Evolutionary conservation across 2,329 filamentous ascomycete species (phyloP).

Genomic region (Ceratocystis albifundus): DNA sequence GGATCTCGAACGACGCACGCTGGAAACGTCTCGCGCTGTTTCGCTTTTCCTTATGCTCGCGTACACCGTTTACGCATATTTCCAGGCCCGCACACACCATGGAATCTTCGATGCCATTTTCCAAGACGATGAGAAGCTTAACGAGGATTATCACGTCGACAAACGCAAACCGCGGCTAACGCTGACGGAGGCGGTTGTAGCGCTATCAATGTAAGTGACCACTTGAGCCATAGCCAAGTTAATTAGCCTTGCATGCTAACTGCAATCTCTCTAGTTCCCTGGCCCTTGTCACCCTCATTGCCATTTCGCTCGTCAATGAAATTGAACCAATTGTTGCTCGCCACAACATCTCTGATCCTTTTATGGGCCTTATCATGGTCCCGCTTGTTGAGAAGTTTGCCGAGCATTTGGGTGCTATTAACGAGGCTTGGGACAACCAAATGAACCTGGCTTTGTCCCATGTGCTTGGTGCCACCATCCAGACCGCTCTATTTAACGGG

Average conservation of each 20-base stretch:
- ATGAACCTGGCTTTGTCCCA: conserved; percentile 81
- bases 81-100: conserved; percentile 67
- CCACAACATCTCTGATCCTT: conserved; percentile 39
- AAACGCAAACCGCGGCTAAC: conserved; percentile 56
- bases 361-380: conserved; percentile 62
- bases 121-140: conserved; percentile 55
- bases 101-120: conserved; percentile 65
- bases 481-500: conserved; percentile 80
- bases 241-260: neutral
- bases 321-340: conserved; percentile 49
- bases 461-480: conserved; percentile 74
- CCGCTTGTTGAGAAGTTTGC: conserved; percentile 77
- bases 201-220: conserved; percentile 34
- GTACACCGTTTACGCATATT: conserved; percentile 56
- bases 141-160: conserved; percentile 53
- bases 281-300: conserved; percentile 59
- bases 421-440: conserved; percentile 72
- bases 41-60: conserved; percentile 59
- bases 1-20: conserved; percentile 41
- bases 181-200: conserved; percentile 58
- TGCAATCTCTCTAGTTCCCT: conserved; percentile 40
- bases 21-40: conserved; percentile 58
- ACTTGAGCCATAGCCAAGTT: neutral
- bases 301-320: conserved; percentile 60
- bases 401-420: conserved; percentile 71